A percentile compares a stretch with the other conserved stretches of the same genome.
Evolutionary conservation across 768 basidiomycete species (phyloP).

Genomic region (Russula ochroleuca): DNA sequence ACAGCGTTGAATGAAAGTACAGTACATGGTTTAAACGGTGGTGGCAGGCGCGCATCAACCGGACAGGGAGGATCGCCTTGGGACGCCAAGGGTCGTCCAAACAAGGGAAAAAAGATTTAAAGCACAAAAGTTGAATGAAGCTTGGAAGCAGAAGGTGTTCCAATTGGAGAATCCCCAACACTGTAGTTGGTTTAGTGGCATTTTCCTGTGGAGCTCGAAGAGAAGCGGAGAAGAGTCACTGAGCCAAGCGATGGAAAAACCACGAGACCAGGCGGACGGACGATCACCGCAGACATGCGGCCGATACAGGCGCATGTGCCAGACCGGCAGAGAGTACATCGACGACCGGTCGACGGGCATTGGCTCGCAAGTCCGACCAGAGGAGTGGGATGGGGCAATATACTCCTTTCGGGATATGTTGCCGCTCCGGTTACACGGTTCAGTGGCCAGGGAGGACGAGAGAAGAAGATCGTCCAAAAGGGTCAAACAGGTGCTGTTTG

Average conservation of each 20-base stretch:
- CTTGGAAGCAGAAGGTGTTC: neutral
- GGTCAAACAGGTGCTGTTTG: conserved; percentile 10
- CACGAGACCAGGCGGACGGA: neutral
- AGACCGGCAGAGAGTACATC: neutral
- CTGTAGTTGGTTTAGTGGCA: neutral
- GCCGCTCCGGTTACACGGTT: neutral
- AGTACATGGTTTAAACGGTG: neutral
- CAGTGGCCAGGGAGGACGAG: neutral
- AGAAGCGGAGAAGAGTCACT: conserved; percentile 8
- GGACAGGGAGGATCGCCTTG: conserved; percentile 15
- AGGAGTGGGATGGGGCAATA: no score
- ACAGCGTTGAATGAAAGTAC: neutral
- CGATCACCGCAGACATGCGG: neutral
- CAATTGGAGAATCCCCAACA: conserved; percentile 6
- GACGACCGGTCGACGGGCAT: neutral
- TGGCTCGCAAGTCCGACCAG: no score
- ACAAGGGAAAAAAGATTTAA: neutral
- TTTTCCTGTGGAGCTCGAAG: conserved; percentile 12
- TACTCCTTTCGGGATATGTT: conserved; percentile 14
- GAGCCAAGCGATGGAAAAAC: neutral
- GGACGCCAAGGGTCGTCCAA: neutral
- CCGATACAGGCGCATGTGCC: neutral
- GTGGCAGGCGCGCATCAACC: neutral
- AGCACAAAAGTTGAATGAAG: neutral
- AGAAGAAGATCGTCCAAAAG: conserved; percentile 12